phyloP scores from a whole-genome alignment of 139 green algal species.

The Asterochloris erici region DNA sequence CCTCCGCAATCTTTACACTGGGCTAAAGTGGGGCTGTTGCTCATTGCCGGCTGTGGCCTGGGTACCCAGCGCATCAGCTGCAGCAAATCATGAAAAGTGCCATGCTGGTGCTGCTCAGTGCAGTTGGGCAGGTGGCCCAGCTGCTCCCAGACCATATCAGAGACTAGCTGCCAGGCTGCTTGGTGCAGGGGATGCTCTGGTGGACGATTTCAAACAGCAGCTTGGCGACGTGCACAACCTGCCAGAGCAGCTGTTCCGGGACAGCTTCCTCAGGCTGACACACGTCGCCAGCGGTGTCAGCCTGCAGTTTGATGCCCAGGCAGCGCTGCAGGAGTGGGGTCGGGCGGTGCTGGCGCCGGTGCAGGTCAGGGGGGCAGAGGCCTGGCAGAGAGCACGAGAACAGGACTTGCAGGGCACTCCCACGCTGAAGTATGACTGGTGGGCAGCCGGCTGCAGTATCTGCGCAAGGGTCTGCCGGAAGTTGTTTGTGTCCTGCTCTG shows the following conservation, averaged over 20 bases:
- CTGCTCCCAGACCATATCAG: no score
- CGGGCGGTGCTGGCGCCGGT: conserved; percentile 51
- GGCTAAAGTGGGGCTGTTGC: not conserved
- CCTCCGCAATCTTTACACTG: not conserved
- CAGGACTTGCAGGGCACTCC: conserved; percentile 61
- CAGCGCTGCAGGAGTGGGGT: conserved; percentile 70
- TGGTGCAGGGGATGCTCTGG: conserved; percentile 15
- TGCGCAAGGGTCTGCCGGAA: no score
- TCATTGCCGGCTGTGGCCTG: not conserved
- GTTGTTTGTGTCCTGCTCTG: no score
- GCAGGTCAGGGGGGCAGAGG: conserved; percentile 50
- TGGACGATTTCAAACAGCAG: conserved; percentile 10
- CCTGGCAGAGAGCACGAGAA: conserved; percentile 55
- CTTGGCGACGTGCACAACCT: conserved; percentile 39
- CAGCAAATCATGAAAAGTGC: not conserved
- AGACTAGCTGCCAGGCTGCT: no score
- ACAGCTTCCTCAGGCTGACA: conserved; percentile 51
- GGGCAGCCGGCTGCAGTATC: not conserved
- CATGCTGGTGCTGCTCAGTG: not conserved
- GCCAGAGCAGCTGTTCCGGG: conserved; percentile 82
- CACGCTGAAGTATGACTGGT: conserved; percentile 83
- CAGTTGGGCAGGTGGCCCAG: no score
- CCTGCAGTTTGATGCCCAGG: conserved; percentile 65
- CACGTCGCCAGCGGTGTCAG: conserved; percentile 55
- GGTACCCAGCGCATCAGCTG: no score